Evolutionary conservation across 768 basidiomycete genomes (phyloP).

Genomic region (Hericium erinaceus): DNA sequence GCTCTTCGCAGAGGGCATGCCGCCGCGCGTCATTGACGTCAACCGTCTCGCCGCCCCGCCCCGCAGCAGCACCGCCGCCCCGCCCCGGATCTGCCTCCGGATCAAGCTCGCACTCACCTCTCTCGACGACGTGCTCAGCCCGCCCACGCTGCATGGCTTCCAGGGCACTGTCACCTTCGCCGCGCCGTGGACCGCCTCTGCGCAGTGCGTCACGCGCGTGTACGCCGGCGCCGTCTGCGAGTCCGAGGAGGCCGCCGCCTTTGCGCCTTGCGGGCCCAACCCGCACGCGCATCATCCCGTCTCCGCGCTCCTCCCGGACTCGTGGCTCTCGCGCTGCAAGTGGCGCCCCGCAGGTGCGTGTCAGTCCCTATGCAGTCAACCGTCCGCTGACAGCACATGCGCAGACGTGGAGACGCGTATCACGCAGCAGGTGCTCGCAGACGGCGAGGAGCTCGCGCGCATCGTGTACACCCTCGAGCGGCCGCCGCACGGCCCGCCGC

Average conservation of each 20-base stretch:
- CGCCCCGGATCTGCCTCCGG: conserved; percentile 36
- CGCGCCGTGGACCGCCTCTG: conserved; percentile 40
- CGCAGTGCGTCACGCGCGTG: conserved; percentile 56
- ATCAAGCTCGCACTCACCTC: conserved; percentile 50
- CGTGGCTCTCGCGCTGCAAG: conserved; percentile 52
- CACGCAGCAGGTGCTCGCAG: conserved; percentile 62
- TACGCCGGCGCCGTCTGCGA: conserved; percentile 42
- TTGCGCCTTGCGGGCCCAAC: conserved; percentile 31
- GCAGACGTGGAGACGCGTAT: conserved; percentile 45
- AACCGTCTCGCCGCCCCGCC: conserved; percentile 37
- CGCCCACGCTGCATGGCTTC: conserved; percentile 57
- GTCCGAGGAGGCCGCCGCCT: conserved; percentile 41
- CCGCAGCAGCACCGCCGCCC: conserved; percentile 26
- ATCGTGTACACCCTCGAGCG: conserved; percentile 65
- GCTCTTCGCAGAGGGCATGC: conserved; percentile 62
- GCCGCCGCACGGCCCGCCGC: conserved; percentile 34
- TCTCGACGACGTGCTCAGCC: conserved; percentile 41
- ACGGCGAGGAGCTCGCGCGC: conserved; percentile 52
- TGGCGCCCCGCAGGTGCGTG: conserved; percentile 62
- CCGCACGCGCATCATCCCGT: conserved; percentile 20
- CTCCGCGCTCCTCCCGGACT: conserved; percentile 57
- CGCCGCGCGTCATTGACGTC: conserved; percentile 49
- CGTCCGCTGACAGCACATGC: conserved; percentile 4
- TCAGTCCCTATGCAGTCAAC: not conserved
- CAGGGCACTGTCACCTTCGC: conserved; percentile 47